A percentile compares a stretch with the other conserved stretches of the same genome.
These are phyloP conservation scores for Ganoderma sp. DNA, from an alignment of 1,284 basidiomycete species.

Conservation along the genomic window DNA sequence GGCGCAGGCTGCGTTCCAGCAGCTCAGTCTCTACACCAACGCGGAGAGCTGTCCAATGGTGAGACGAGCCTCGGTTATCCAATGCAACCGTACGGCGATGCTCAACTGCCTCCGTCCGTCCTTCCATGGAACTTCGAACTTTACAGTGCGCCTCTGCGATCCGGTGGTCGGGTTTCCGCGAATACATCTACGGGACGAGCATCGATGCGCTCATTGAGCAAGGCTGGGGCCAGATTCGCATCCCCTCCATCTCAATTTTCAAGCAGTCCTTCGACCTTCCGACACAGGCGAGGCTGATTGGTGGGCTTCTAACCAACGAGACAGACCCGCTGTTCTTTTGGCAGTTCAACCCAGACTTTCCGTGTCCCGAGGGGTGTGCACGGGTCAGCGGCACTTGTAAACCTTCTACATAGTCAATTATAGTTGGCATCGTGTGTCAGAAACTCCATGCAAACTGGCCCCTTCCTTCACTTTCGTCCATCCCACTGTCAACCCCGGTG, in stretches of 20 bases:
- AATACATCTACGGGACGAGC: slow-evolving; percentile 31
- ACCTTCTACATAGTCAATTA: background rate
- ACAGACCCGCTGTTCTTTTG: slow-evolving; percentile 29
- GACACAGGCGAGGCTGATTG: slow-evolving; percentile 15
- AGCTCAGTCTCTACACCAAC: slow-evolving; percentile 29
- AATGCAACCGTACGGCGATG: background rate
- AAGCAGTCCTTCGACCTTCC: slow-evolving; percentile 26
- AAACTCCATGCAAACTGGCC: background rate
- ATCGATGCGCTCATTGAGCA: slow-evolving; percentile 24
- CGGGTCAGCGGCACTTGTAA: slow-evolving; percentile 2
- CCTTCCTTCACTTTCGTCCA: background rate
- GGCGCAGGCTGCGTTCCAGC: slow-evolving; percentile 22
- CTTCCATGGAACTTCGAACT: background rate
- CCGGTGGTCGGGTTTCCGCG: slow-evolving; percentile 30
- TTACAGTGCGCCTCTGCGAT: slow-evolving; percentile 27
- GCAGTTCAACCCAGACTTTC: slow-evolving; percentile 25
- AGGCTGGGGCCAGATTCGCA: slow-evolving; percentile 29
- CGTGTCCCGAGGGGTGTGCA: slow-evolving; percentile 26
- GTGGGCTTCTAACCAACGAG: slow-evolving; percentile 24
- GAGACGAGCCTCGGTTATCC: background rate
- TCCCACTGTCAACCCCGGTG: no score
- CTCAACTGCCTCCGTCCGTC: background rate
- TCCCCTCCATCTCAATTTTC: slow-evolving; percentile 26
- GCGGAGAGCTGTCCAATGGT: slow-evolving; percentile 32
- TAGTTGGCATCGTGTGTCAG: background rate